A percentile compares a stretch with the other conserved stretches of the same genome.
Evolutionary conservation across 2,329 filamentous ascomycete genomes (phyloP).

Genomic region (Sclerotinia nivalis): DNA sequence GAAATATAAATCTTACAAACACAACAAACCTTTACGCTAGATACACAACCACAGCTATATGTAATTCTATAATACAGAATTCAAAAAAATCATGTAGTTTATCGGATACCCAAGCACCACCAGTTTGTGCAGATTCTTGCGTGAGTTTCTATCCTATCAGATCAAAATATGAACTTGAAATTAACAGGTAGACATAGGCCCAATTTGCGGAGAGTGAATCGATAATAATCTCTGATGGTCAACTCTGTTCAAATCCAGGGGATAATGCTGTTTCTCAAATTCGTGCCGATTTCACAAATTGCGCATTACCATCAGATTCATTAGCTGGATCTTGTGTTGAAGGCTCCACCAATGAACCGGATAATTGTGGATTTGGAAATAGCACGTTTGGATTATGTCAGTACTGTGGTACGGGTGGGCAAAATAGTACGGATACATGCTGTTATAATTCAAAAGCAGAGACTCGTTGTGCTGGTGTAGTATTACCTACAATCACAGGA

Average conservation of each 20-base stretch:
- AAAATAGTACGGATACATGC: conserved; percentile 93
- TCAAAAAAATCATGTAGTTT: conserved; percentile 71
- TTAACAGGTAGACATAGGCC: conserved; percentile 53
- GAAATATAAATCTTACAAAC: conserved; percentile 72
- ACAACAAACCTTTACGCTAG: conserved; percentile 84
- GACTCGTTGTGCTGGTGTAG: conserved; percentile 71
- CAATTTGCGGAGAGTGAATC: conserved; percentile 87
- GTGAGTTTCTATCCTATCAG: conserved; percentile 50
- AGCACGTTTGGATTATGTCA: conserved; percentile 77
- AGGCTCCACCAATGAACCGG: conserved; percentile 75
- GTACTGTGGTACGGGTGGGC: conserved; percentile 80
- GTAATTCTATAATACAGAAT: conserved; percentile 91
- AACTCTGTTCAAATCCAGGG: conserved; percentile 69
- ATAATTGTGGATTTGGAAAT: conserved; percentile 81
- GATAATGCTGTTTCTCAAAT: conserved; percentile 72
- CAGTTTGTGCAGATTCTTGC: conserved; percentile 88
- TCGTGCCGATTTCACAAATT: conserved; percentile 88
- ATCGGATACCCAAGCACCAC: conserved; percentile 62
- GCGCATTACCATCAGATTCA: conserved; percentile 77
- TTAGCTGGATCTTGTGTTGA: conserved; percentile 75
- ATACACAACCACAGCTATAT: conserved; percentile 88
- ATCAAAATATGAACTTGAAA: conserved; percentile 32
- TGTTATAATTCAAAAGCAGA: conserved; percentile 82
- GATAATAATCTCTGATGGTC: conserved; percentile 71
- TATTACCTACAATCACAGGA: conserved; percentile 72